Evolutionary conservation across 805 yeast species (phyloP).

Genomic region (Nakazawaea wickerhamii): DNA sequence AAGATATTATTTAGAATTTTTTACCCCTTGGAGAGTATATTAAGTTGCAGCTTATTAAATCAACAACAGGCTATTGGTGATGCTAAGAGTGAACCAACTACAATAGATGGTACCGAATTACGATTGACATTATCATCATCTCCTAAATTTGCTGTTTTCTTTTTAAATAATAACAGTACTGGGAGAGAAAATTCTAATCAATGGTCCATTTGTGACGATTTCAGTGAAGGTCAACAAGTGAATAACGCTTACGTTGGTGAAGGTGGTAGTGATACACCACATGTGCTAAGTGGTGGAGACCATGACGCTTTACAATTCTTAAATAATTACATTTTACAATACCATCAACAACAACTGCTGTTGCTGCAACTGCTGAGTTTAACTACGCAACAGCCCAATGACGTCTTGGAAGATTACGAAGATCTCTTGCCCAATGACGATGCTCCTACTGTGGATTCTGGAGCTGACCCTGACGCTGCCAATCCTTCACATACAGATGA

Average conservation of each 20-base stretch:
- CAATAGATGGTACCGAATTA: slow-evolving; percentile 34
- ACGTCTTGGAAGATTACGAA: background rate
- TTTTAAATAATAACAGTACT: slow-evolving; percentile 44
- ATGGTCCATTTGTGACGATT: slow-evolving; percentile 81
- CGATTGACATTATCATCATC: slow-evolving; percentile 48
- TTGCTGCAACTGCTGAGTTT: slow-evolving; percentile 1
- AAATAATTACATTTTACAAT: slow-evolving; percentile 26
- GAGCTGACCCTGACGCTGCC: background rate
- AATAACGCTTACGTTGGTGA: slow-evolving; percentile 54
- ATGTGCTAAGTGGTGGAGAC: slow-evolving; percentile 56
- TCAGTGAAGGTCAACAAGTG: slow-evolving; percentile 80
- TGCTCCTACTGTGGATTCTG: background rate
- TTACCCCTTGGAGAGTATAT: slow-evolving; percentile 58
- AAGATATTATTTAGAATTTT: slow-evolving; percentile 69
- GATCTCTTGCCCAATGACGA: background rate
- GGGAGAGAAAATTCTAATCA: slow-evolving; percentile 48
- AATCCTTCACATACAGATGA: slow-evolving; percentile 12
- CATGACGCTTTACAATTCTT: slow-evolving; percentile 27
- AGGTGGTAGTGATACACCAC: slow-evolving; percentile 62
- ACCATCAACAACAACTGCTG: slow-evolving; percentile 18
- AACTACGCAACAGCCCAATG: slow-evolving; percentile 3
- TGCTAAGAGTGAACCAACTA: slow-evolving; percentile 25
- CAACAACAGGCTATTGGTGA: slow-evolving; percentile 32
- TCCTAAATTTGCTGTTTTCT: slow-evolving; percentile 77
- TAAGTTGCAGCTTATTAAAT: slow-evolving; percentile 47